These are phyloP conservation scores for Suhomyces bokatorum DNA, from an alignment of 1,139 yeast species.

Conservation along the genomic window DNA sequence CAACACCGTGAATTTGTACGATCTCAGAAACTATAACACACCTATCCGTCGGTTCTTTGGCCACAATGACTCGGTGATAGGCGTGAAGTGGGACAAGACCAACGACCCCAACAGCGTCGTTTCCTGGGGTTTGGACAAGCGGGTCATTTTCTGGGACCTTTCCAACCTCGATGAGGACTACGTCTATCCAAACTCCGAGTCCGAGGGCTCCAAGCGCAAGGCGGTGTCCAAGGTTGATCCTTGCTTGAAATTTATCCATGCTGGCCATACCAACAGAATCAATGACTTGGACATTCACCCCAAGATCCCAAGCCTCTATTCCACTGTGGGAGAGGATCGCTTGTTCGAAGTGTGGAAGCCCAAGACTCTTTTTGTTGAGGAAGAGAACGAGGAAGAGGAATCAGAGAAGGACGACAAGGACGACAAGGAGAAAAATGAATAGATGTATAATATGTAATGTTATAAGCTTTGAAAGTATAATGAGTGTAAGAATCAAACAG, in stretches of 20 bases:
- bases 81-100: constrained; percentile 38
- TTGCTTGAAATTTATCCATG: constrained; percentile 58
- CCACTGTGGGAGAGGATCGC: constrained; percentile 54
- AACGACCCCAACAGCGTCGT: constrained; percentile 39
- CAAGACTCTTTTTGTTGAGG: constrained; percentile 40
- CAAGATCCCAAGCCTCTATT: constrained; percentile 37
- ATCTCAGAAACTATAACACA: constrained; percentile 46
- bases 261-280: constrained; percentile 57
- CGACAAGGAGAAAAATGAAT: constrained; percentile 8
- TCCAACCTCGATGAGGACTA: constrained; percentile 47
- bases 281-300: constrained; percentile 56
- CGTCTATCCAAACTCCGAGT: constrained; percentile 31
- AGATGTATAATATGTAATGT: constrained; percentile 7
- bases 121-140: constrained; percentile 53
- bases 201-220: constrained; percentile 27
- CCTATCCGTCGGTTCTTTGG: constrained; percentile 54
- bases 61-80: constrained; percentile 45
- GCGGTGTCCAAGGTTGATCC: constrained; percentile 50
- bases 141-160: constrained; percentile 54
- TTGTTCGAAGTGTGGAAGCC: constrained; percentile 58
- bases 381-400: constrained; percentile 42
- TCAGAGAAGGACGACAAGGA: constrained; percentile 33
- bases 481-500: no score
- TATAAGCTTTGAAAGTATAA: not conserved
- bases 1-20: constrained; percentile 50